Evolutionary conservation across 805 yeast genomes (phyloP).

Genomic region (Lachancea quebecensis): DNA sequence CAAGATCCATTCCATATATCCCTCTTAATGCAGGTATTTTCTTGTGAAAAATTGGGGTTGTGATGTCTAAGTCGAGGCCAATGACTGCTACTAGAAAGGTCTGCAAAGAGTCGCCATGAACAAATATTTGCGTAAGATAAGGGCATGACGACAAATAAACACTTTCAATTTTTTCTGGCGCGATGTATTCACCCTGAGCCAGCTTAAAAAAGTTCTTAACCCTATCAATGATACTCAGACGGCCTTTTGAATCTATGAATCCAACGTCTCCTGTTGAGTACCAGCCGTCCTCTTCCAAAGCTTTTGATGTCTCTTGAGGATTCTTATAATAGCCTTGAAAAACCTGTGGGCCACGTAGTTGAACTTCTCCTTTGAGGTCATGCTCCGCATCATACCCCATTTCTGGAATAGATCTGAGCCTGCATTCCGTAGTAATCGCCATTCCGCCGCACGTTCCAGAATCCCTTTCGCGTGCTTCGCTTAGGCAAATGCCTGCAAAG

Average conservation of each 20-base stretch:
- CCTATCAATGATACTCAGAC: conserved; percentile 59
- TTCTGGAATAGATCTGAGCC: conserved; percentile 57
- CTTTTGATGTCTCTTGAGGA: conserved; percentile 45
- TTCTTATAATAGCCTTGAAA: conserved; percentile 51
- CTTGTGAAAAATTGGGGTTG: conserved; percentile 28
- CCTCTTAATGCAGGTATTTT: conserved; percentile 29
- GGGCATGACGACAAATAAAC: conserved; percentile 49
- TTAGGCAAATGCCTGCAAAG: conserved; percentile 50
- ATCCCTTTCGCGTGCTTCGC: conserved; percentile 40
- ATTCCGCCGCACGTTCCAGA: conserved; percentile 59
- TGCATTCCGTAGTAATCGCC: conserved; percentile 47
- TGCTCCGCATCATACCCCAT: conserved; percentile 45
- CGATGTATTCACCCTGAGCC: conserved; percentile 61
- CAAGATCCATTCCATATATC: conserved; percentile 27
- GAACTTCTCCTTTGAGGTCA: conserved; percentile 51
- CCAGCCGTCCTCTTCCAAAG: conserved; percentile 55
- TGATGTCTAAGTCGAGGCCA: conserved; percentile 50
- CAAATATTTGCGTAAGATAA: conserved; percentile 46
- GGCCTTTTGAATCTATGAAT: conserved; percentile 43
- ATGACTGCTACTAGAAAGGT: conserved; percentile 52
- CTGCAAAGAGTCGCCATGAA: conserved; percentile 57
- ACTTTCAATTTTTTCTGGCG: conserved; percentile 71
- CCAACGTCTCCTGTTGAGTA: conserved; percentile 65
- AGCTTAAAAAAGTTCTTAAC: conserved; percentile 73
- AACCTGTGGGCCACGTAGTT: conserved; percentile 58